A percentile compares a stretch with the other conserved stretches of the same genome.
These are phyloP conservation scores for Selaginella moellendorffii DNA, from an alignment of 75 land plant genomes.

Conservation along the genomic window DNA sequence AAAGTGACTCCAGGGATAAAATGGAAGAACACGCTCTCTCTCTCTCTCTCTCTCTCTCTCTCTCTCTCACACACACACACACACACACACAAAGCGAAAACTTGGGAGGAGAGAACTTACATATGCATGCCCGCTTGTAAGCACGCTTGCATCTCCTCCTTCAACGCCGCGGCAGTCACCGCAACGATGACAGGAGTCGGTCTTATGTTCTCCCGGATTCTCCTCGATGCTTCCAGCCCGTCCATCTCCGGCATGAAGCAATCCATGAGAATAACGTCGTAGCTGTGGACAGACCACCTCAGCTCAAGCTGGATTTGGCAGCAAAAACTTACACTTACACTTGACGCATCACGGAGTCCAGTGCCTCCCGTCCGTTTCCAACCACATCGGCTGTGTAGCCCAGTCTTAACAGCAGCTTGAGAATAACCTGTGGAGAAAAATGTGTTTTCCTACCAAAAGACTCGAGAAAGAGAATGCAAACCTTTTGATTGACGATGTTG, in stretches of 20 bases:
- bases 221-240: not conserved
- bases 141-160: conserved; percentile 8
- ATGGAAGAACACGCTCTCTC: too few species aligned
- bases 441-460: not conserved
- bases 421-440: not conserved
- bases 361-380: conserved; percentile 2
- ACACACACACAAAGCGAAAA: too few species aligned
- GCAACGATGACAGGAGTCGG: conserved; percentile 3
- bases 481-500: conserved; percentile 8
- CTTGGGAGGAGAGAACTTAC: not conserved
- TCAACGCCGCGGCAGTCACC: conserved; percentile 8
- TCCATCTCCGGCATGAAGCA: conserved; percentile 7
- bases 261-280: conserved; percentile 5
- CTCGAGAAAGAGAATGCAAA: not conserved
- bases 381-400: conserved; percentile 10
- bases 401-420: not conserved
- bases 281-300: not conserved
- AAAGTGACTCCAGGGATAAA: too few species aligned
- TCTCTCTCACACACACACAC: not conserved
- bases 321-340: too few species aligned
- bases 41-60: too few species aligned
- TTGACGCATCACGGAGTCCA: not conserved
- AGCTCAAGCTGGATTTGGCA: too few species aligned
- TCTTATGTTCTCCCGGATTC: not conserved
- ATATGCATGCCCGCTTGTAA: conserved; percentile 7